These are phyloP conservation scores for Penstemon eatonii DNA, from an alignment of 257 asterid genomes.

Conservation along the genomic window DNA sequence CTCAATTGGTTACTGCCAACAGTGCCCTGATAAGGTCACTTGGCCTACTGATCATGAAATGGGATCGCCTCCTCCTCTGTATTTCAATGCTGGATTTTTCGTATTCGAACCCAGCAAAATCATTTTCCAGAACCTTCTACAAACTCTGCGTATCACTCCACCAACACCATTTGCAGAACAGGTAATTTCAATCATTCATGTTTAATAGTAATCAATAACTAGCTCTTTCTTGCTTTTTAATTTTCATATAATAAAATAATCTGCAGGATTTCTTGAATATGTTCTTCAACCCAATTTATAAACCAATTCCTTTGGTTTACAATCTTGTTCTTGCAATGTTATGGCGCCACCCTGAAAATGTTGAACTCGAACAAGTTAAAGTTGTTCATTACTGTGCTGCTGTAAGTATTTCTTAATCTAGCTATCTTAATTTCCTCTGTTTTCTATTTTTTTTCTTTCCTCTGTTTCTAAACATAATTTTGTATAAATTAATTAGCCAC, in stretches of 20 bases:
- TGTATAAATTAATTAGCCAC: too few species aligned
- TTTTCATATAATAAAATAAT: too few species aligned
- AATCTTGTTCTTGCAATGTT: slow-evolving; percentile 69
- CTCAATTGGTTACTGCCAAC: slow-evolving; percentile 61
- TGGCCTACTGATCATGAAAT: slow-evolving; percentile 53
- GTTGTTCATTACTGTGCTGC: slow-evolving; percentile 79
- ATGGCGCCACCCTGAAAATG: slow-evolving; percentile 76
- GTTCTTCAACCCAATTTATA: slow-evolving; percentile 55
- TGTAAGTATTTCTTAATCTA: slow-evolving; percentile 29
- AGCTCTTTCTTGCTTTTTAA: too few species aligned
- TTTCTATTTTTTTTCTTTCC: too few species aligned
- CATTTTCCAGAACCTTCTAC: slow-evolving; percentile 44
- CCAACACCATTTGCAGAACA: slow-evolving; percentile 72
- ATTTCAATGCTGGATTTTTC: slow-evolving; percentile 67
- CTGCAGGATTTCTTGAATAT: slow-evolving; percentile 65
- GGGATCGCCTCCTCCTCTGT: slow-evolving; percentile 56
- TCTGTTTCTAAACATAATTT: too few species aligned
- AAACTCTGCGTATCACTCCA: slow-evolving; percentile 43
- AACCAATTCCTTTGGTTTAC: slow-evolving; percentile 59
- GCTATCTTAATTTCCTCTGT: too few species aligned
- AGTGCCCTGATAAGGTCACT: slow-evolving; percentile 50
- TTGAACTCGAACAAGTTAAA: slow-evolving; percentile 50
- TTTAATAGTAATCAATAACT: too few species aligned
- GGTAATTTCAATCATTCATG: slow-evolving; percentile 21
- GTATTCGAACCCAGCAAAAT: slow-evolving; percentile 51